Evolutionary conservation across 768 basidiomycete species (phyloP).

Genomic region (Ephemerocybe angulata): DNA sequence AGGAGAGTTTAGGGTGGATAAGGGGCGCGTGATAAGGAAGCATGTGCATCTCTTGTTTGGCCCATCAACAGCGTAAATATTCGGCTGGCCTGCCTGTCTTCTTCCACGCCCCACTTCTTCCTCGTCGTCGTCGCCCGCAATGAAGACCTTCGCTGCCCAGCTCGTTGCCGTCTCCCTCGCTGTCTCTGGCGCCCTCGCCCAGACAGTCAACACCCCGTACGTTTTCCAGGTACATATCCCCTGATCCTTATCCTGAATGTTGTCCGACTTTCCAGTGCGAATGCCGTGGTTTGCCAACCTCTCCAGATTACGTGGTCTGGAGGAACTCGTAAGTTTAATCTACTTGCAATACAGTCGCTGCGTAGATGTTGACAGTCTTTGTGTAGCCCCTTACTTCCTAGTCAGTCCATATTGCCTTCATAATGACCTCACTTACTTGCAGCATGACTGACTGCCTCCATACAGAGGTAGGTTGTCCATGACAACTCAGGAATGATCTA

Average conservation of each 20-base stretch:
- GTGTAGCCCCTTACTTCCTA: slow-evolving; percentile 58
- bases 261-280: slow-evolving; percentile 32
- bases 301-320: slow-evolving; percentile 51
- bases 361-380: slow-evolving; percentile 7
- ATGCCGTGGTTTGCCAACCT: slow-evolving; percentile 56
- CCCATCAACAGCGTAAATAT: slow-evolving; percentile 12
- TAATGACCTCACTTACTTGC: neutral
- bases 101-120: slow-evolving; percentile 22
- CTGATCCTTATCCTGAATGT: neutral
- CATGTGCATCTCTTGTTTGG: slow-evolving; percentile 3
- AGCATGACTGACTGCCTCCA: neutral
- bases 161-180: slow-evolving; percentile 39
- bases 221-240: slow-evolving; percentile 24
- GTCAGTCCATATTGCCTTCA: slow-evolving; percentile 38
- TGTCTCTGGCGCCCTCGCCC: slow-evolving; percentile 41
- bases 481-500: neutral
- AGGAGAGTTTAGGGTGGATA: neutral
- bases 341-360: neutral
- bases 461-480: slow-evolving; percentile 8
- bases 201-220: slow-evolving; percentile 69
- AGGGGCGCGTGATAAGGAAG: neutral
- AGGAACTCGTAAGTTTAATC: slow-evolving; percentile 44
- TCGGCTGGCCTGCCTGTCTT: slow-evolving; percentile 18
- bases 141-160: slow-evolving; percentile 47
- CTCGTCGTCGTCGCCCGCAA: slow-evolving; percentile 30